phyloP scores from a whole-genome alignment of 768 basidiomycete genomes.

The Trametes cinnabarina region DNA sequence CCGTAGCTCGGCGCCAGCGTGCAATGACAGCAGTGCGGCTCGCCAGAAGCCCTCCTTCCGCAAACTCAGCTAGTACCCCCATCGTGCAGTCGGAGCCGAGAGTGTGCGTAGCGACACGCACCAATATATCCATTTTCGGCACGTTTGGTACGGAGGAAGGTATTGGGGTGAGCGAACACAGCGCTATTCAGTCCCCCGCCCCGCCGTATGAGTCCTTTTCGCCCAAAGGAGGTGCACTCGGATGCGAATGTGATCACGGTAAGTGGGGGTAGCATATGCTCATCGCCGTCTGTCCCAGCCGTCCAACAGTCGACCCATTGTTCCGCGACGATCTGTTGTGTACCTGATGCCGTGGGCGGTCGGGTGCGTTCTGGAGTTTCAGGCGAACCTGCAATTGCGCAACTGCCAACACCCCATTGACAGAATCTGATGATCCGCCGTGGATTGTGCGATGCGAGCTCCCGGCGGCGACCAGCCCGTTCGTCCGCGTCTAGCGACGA shows the following conservation, averaged over 20 bases:
- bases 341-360: too few species aligned
- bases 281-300: not conserved
- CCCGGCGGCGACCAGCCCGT: too few species aligned
- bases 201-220: too few species aligned
- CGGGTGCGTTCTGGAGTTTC: too few species aligned
- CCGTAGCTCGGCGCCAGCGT: not conserved
- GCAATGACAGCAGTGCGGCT: not conserved
- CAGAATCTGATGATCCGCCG: not conserved
- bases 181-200: too few species aligned
- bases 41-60: not conserved
- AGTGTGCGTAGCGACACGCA: not conserved
- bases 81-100: not conserved
- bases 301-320: not conserved
- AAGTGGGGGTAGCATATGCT: not conserved
- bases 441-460: too few species aligned
- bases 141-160: conserved; percentile 1
- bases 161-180: not conserved
- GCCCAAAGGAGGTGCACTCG: too few species aligned
- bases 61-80: not conserved
- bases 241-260: too few species aligned
- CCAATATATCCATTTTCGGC: conserved; percentile 11
- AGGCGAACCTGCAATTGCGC: too few species aligned
- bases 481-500: too few species aligned
- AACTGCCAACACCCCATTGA: not conserved
- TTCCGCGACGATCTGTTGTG: not conserved